Percentiles rank a stretch among this genome's conserved stretches.
These are phyloP conservation scores for Alternaria sp. DNA, from an alignment of 2,329 filamentous ascomycete species.

Conservation along the genomic window DNA sequence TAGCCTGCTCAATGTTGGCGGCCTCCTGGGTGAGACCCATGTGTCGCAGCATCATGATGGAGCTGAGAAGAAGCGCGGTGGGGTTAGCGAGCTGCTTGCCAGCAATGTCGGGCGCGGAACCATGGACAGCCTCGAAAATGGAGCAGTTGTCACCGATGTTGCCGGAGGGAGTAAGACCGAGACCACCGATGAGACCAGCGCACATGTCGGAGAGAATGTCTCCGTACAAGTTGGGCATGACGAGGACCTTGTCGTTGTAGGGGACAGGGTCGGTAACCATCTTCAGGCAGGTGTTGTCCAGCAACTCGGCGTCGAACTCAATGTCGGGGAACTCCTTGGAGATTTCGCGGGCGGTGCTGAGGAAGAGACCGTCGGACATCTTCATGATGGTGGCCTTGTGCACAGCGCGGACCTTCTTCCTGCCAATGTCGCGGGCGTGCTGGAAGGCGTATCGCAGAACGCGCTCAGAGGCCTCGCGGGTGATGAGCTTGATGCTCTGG, in stretches of 20 bases:
- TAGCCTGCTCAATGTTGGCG: slow-evolving; percentile 87
- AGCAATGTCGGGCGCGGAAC: slow-evolving; percentile 94
- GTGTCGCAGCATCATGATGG: slow-evolving; percentile 99
- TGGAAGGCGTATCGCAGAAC: slow-evolving; percentile 98
- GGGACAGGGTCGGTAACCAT: slow-evolving; percentile 95
- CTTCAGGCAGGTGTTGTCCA: slow-evolving; percentile 99
- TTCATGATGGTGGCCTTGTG: slow-evolving; percentile 99
- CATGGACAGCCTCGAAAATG: slow-evolving; percentile 99
- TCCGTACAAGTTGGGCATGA: slow-evolving; percentile 97
- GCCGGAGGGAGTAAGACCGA: slow-evolving; percentile 94
- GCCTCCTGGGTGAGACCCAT: slow-evolving; percentile 91
- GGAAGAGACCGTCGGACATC: slow-evolving; percentile 98
- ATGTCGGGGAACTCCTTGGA: slow-evolving; percentile 95
- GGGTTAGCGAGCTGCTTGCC: slow-evolving; percentile 97
- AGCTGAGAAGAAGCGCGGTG: slow-evolving; percentile 90
- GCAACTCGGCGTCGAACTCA: slow-evolving; percentile 95
- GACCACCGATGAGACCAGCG: slow-evolving; percentile 95
- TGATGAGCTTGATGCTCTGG: slow-evolving; percentile 99
- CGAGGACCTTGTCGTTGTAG: slow-evolving; percentile 99
- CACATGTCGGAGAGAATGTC: slow-evolving; percentile 99
- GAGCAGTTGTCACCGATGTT: slow-evolving; percentile 99
- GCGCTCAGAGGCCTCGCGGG: slow-evolving; percentile 89
- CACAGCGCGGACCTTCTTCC: slow-evolving; percentile 95
- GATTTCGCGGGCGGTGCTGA: slow-evolving; percentile 82
- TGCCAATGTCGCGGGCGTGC: slow-evolving; percentile 90